Percentiles rank a stretch among this genome's conserved stretches.
Evolutionary conservation across 164 flowering plant species (phyloP).

Genomic region (Dillenia suffruticosa): DNA sequence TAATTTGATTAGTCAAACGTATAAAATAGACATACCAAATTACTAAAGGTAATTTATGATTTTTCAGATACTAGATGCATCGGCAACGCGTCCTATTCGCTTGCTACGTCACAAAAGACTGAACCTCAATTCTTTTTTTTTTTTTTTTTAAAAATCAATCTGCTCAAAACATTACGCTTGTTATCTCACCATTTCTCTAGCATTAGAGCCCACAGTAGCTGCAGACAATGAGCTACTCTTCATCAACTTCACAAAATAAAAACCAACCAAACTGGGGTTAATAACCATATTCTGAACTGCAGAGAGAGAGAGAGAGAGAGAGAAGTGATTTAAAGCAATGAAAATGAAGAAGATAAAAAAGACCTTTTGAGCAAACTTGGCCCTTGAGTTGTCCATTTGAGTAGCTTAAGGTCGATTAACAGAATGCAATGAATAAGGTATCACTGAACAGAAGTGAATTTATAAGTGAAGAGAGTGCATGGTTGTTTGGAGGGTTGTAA

Average conservation of each 20-base stretch:
- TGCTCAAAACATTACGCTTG: no score
- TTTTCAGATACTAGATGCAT: no score
- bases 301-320: neutral
- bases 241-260: slow-evolving; percentile 11
- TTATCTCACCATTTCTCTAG: slow-evolving; percentile 21
- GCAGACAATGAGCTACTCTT: slow-evolving; percentile 26
- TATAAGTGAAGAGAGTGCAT: neutral
- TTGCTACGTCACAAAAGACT: no score
- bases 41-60: no score
- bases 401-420: neutral
- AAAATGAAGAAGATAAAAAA: neutral
- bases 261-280: neutral
- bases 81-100: no score
- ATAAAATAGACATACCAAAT: no score
- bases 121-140: no score
- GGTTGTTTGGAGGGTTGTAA: slow-evolving; percentile 30
- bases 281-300: neutral
- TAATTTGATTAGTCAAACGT: neutral
- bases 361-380: slow-evolving; percentile 30
- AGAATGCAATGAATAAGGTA: neutral
- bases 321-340: neutral
- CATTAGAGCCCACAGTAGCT: slow-evolving; percentile 16
- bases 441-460: slow-evolving; percentile 3
- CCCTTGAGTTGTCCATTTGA: slow-evolving; percentile 4
- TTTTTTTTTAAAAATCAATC: no score